Evolutionary conservation across 2,329 filamentous ascomycete genomes (phyloP), one percentile per base, ranked within the genome.

Genomic region (Epichloe amarillans): DNA sequence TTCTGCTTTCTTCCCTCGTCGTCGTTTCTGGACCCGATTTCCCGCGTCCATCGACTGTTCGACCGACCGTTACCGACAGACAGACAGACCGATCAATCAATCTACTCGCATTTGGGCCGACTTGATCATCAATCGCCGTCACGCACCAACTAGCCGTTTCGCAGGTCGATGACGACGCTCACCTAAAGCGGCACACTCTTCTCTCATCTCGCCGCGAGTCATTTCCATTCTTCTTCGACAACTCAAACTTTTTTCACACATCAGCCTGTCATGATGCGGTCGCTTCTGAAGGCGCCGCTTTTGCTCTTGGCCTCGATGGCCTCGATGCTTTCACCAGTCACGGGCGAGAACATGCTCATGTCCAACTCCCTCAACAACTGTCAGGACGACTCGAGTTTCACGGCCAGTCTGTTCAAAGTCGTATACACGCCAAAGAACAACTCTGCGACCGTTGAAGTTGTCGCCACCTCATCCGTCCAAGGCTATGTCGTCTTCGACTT

Each of bases 361-460:
- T 93, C 90, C 51, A 86, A 79, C 63, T 94, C 90, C 26, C 77
- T 96, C 58, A 89, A 87, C 67, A 78, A 85, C 45, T 96, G 90
- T 69, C 86, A 90, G 74, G 73, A 81, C 53, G 84, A 91, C 68
- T 91, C 86, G 30, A 83, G 82, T 62, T 94, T 96, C 68, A 86
- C 86, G 4, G 89, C 90, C 60, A 89, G 84, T 59, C 76, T 93
- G 53, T 95, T 96, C 79, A 84, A 94, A 59, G 85, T 95, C 66
- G 72, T 80, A 56, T 88, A 87, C 68, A 88, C 83, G 2, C 85
- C 86, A 35, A 72, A 76, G 64, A 94, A 95, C 69, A 76, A 76
- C 59, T 83, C 82, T 35, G 74, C 91, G 49, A 72, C 74, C 50
- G 80, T 94, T 66, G 77, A 88, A 62, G 82, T 95, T 58, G 79